Conservation (phyloP, 495 filamentous ascomycete genomes). For the Tetracladium setigerum region DNA sequence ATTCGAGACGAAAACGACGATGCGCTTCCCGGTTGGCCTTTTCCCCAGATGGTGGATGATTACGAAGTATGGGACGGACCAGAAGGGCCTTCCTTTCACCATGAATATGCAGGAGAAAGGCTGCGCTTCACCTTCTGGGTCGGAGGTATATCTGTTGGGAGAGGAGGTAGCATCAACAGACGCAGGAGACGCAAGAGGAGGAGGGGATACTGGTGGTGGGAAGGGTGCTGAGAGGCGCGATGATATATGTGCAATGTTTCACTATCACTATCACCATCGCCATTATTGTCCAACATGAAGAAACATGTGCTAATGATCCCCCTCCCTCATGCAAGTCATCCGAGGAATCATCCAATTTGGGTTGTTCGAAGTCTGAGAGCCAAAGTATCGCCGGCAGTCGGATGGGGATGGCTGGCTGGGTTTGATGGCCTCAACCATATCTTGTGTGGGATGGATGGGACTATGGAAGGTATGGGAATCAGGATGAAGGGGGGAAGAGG, state of each 20-base stretch:
- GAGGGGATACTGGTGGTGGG: neutral
- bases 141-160: slow-evolving; percentile 6
- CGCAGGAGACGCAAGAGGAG: slow-evolving; percentile 6
- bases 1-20: neutral
- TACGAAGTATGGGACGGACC: slow-evolving; percentile 14
- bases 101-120: no score
- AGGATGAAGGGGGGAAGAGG: neutral
- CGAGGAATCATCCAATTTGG: no score
- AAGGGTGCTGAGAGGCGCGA: slow-evolving; percentile 3
- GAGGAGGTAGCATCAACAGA: slow-evolving; percentile 6
- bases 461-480: neutral
- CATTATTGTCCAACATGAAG: slow-evolving; percentile 13
- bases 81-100: neutral
- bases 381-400: no score
- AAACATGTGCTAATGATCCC: slow-evolving; percentile 7
- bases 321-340: slow-evolving; percentile 16
- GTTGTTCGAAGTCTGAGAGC: no score
- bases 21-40: slow-evolving; percentile 17
- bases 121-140: slow-evolving; percentile 7
- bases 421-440: slow-evolving; percentile 1
- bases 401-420: no score
- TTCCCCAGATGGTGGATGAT: slow-evolving; percentile 16
- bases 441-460: neutral
- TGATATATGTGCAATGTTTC: slow-evolving; percentile 8
- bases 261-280: no score